phyloP scores from a whole-genome alignment of 768 basidiomycete genomes.

The Suillus brevipes region DNA sequence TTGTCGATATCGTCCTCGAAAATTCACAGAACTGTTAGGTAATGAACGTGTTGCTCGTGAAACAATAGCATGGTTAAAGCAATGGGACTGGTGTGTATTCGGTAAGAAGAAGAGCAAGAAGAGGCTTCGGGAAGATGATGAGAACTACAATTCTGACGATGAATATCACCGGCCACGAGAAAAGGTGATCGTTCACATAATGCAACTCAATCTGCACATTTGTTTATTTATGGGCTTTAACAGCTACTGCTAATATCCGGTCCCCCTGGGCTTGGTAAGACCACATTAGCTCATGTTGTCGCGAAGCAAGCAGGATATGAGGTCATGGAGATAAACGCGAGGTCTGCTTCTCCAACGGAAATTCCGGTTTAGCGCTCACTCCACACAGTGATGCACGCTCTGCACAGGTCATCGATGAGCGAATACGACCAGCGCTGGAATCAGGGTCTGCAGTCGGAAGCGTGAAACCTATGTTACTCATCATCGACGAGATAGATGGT shows the following conservation, averaged over 20 bases:
- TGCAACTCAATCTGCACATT: background rate
- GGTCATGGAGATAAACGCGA: constrained; percentile 95
- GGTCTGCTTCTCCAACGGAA: constrained; percentile 42
- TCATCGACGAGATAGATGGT: constrained; percentile 98
- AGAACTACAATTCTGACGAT: constrained; percentile 55
- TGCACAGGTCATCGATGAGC: constrained; percentile 82
- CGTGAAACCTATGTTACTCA: constrained; percentile 81
- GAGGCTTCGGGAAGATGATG: constrained; percentile 55
- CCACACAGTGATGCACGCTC: constrained; percentile 81
- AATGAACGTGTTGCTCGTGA: constrained; percentile 95
- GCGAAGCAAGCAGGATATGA: constrained; percentile 93
- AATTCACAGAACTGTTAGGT: constrained; percentile 89
- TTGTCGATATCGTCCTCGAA: constrained; percentile 86
- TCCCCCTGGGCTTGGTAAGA: constrained; percentile 95
- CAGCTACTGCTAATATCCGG: constrained; percentile 94
- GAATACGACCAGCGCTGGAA: constrained; percentile 89
- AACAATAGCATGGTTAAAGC: constrained; percentile 92
- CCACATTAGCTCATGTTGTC: constrained; percentile 91
- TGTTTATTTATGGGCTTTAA: background rate
- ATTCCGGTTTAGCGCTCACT: constrained; percentile 7
- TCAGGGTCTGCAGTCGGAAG: constrained; percentile 77
- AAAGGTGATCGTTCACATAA: constrained; percentile 43
- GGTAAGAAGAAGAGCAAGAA: constrained; percentile 65
- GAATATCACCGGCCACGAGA: constrained; percentile 68
- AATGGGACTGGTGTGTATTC: constrained; percentile 98